These are phyloP conservation scores for Xylaria telfairii DNA, from an alignment of 495 filamentous ascomycete species.

Conservation along the genomic window DNA sequence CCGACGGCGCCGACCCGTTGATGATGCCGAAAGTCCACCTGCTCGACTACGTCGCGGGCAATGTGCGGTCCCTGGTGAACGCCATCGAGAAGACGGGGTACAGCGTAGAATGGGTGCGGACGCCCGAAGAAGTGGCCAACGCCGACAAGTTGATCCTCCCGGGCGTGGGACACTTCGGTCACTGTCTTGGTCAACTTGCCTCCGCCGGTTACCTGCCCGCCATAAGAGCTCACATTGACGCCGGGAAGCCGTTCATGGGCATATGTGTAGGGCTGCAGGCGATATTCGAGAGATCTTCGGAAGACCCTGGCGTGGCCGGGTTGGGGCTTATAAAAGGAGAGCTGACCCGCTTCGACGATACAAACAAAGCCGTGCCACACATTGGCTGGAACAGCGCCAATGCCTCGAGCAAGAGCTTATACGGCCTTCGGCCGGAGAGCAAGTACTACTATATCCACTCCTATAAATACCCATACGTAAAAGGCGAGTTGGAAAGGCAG, in stretches of 20 bases:
- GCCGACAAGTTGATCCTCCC: constrained; percentile 95
- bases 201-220: constrained; percentile 81
- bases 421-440: constrained; percentile 75
- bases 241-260: constrained; percentile 95
- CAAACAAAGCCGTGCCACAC: constrained; percentile 87
- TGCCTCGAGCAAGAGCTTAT: constrained; percentile 62
- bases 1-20: constrained; percentile 9
- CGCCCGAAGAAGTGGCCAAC: constrained; percentile 79
- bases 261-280: constrained; percentile 96
- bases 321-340: constrained; percentile 73
- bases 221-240: constrained; percentile 76
- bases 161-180: constrained; percentile 96
- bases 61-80: constrained; percentile 93
- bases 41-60: constrained; percentile 80
- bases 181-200: constrained; percentile 85
- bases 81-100: constrained; percentile 95
- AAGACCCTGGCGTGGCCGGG: constrained; percentile 72
- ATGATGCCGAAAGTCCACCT: constrained; percentile 90
- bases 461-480: constrained; percentile 79
- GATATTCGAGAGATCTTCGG: constrained; percentile 82
- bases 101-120: constrained; percentile 88
- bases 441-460: constrained; percentile 99
- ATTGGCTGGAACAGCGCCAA: constrained; percentile 96
- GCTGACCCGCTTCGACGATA: constrained; percentile 77
- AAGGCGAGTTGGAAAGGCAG: constrained; percentile 71